A percentile compares a stretch with the other conserved stretches of the same genome.
These are phyloP conservation scores for Lentinus brumalis DNA, from an alignment of 768 basidiomycete genomes.

Conservation along the genomic window DNA sequence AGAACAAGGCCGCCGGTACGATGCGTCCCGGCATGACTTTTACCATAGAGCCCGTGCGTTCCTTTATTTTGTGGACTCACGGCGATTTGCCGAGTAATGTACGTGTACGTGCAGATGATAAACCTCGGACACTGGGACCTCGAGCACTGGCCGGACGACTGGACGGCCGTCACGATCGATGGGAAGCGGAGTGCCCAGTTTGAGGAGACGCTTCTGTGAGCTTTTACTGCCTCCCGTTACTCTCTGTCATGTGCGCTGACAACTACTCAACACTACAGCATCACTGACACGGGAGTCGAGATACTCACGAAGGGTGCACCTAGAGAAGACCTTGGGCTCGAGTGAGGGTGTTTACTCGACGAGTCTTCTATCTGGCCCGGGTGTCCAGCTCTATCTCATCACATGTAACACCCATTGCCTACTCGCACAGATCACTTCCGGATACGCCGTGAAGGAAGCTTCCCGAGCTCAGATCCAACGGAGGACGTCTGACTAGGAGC, in stretches of 20 bases:
- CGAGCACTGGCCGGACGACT: conserved; percentile 91
- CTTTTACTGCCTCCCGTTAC: conserved; percentile 16
- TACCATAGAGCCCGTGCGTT: conserved; percentile 76
- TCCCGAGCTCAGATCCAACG: too few relatives aligned
- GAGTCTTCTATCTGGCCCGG: too few relatives aligned
- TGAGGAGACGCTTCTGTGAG: conserved; percentile 94
- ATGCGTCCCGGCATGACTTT: conserved; percentile 92
- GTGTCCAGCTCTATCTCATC: too few relatives aligned
- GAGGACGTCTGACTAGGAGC: too few relatives aligned
- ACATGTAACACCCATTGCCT: too few relatives aligned
- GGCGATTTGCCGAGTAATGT: not conserved
- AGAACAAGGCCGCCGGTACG: conserved; percentile 88
- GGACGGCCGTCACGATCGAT: conserved; percentile 94
- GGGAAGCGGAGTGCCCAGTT: conserved; percentile 94
- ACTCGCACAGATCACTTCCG: too few relatives aligned
- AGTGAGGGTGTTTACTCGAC: not conserved
- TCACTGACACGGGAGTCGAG: conserved; percentile 91
- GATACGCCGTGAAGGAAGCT: too few relatives aligned
- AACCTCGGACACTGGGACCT: conserved; percentile 83
- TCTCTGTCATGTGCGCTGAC: too few relatives aligned
- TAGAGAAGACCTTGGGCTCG: conserved; percentile 26
- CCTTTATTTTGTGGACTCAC: not conserved
- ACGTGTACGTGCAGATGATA: conserved; percentile 66
- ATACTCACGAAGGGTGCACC: conserved; percentile 68
- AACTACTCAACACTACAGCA: conserved; percentile 44